These are phyloP conservation scores for Trichoderma breve DNA, from an alignment of 2,329 filamentous ascomycete species.

Conservation along the genomic window DNA sequence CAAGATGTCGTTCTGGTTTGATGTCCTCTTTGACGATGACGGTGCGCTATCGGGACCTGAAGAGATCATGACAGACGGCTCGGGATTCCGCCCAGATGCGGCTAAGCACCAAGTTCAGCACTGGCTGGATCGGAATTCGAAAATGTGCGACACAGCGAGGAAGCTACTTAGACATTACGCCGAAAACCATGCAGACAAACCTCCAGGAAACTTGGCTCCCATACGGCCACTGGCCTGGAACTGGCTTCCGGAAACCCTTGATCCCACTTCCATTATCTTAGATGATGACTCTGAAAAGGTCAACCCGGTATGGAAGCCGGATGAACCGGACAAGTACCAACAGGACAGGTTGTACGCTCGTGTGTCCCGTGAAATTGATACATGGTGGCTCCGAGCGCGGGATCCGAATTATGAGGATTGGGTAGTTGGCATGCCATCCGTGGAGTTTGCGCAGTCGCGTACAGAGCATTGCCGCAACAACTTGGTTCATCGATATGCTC, in stretches of 20 bases:
- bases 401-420: slow-evolving; percentile 60
- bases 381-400: slow-evolving; percentile 61
- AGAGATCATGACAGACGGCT: slow-evolving; percentile 51
- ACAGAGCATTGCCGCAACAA: slow-evolving; percentile 60
- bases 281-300: slow-evolving; percentile 43
- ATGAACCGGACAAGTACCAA: slow-evolving; percentile 56
- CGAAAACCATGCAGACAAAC: slow-evolving; percentile 47
- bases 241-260: slow-evolving; percentile 47
- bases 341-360: slow-evolving; percentile 59
- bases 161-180: slow-evolving; percentile 56
- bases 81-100: slow-evolving; percentile 53
- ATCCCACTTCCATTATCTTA: slow-evolving; percentile 32
- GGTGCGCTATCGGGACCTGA: slow-evolving; percentile 47
- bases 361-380: slow-evolving; percentile 63
- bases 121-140: slow-evolving; percentile 61
- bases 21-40: slow-evolving; percentile 62
- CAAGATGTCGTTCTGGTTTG: slow-evolving; percentile 69
- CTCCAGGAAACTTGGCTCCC: slow-evolving; percentile 49
- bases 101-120: slow-evolving; percentile 61
- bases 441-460: slow-evolving; percentile 57
- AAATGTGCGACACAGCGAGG: slow-evolving; percentile 55
- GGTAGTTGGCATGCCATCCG: slow-evolving; percentile 58
- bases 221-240: slow-evolving; percentile 55
- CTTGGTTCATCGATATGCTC: slow-evolving; percentile 55
- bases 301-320: slow-evolving; percentile 49